These are phyloP conservation scores for Boletellus ananiceps DNA, from an alignment of 768 basidiomycete species.

Conservation along the genomic window DNA sequence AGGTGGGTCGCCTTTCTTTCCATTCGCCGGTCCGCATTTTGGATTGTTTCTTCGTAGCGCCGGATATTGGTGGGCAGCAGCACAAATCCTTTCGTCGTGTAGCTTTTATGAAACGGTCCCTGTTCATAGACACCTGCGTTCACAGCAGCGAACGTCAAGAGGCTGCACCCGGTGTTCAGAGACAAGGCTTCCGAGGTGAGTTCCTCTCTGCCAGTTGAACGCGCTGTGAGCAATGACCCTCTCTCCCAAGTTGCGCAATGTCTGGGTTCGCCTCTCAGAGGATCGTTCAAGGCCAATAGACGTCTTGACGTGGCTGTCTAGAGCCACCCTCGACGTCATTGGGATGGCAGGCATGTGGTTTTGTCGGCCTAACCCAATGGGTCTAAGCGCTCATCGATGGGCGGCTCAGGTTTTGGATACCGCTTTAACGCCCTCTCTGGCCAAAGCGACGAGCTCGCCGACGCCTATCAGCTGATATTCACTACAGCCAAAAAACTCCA, in stretches of 20 bases:
- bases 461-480: conserved; percentile 52
- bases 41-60: conserved; percentile 33
- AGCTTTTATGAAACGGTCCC: not conserved
- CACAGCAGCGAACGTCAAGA: conserved; percentile 44
- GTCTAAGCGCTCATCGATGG: not conserved
- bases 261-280: conserved; percentile 30
- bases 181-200: conserved; percentile 50
- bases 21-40: not conserved
- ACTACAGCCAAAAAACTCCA: conserved; percentile 49
- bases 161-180: conserved; percentile 53
- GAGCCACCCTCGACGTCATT: conserved; percentile 72
- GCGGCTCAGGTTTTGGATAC: conserved; percentile 47
- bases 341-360: conserved; percentile 53
- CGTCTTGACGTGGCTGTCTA: conserved; percentile 59
- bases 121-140: conserved; percentile 46
- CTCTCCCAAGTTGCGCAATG: conserved; percentile 41
- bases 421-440: conserved; percentile 49
- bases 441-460: conserved; percentile 48
- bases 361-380: not conserved
- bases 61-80: conserved; percentile 44
- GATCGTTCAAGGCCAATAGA: conserved; percentile 41
- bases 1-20: conserved; percentile 29
- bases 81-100: not conserved
- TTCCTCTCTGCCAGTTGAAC: not conserved
- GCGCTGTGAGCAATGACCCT: not conserved